Percentiles rank a stretch among this genome's conserved stretches.
These are phyloP conservation scores for Ophiocordyceps australis DNA, from an alignment of 2,329 filamentous ascomycete species.

Conservation along the genomic window DNA sequence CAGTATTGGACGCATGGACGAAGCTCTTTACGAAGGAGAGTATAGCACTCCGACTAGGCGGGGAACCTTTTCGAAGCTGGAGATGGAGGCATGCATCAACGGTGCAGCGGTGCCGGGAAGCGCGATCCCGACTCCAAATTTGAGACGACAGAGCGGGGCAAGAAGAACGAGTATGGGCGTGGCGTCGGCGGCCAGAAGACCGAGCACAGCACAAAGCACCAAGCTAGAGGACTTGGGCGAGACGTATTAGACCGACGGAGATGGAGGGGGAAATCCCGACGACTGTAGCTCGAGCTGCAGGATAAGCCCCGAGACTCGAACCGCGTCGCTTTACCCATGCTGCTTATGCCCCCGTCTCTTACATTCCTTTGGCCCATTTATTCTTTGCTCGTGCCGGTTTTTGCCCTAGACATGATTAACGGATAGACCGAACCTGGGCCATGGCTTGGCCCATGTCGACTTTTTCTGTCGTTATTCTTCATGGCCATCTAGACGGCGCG, in stretches of 20 bases:
- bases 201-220: conserved; percentile 15
- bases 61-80: conserved; percentile 31
- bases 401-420: no score
- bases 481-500: no score
- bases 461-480: no score
- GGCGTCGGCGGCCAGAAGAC: conserved; percentile 9
- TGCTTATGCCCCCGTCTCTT: no score
- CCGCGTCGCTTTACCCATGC: no score
- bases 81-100: conserved; percentile 18
- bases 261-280: no score
- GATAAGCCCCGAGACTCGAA: no score
- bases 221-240: conserved; percentile 32
- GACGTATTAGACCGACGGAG: conserved; percentile 23
- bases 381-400: no score
- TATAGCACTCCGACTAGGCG: conserved; percentile 34
- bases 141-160: conserved; percentile 23
- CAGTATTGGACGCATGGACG: conserved; percentile 36
- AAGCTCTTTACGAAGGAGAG: conserved; percentile 21
- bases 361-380: no score
- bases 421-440: no score
- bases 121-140: conserved; percentile 25
- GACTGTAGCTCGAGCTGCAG: no score
- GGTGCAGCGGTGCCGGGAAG: conserved; percentile 23
- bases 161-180: conserved; percentile 21
- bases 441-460: no score